Base-by-base conservation (phyloP, 164 flowering plant genomes). In the Warburgia ugandensis region DNA sequence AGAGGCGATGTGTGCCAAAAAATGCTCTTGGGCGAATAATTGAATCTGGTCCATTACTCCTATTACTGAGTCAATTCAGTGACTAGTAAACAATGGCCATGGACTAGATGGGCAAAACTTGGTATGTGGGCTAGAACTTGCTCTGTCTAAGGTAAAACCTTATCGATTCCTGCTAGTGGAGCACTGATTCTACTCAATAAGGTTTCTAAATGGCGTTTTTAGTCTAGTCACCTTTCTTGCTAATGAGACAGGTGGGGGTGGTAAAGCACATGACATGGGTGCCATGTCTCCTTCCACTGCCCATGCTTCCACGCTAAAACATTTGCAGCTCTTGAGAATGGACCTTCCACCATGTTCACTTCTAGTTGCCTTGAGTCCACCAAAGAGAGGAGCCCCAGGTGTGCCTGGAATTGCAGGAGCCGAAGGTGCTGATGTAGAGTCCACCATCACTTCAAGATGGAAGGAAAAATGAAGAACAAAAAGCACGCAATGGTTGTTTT, bases 221-320 rank as follows among this genome's bases (percentile, higher is more conserved):
- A n/a, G n/a, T n/a, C n/a, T n/a, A n/a, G n/a, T 40, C 53, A 79
- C 92, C 85, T 81, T 84, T 65, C 77, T 74, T 23, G 76, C 70
- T 8, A 79, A 76, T 1, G 86, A 73, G 44, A 68, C 59, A 2
- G 78, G 69, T 45, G 80, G 78, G 29, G 72, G 59, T 3, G 77
- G 66, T 48, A 78, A 61, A 17, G 75, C 52, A 58, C 83, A 76
- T 16, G 69, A 26, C 32, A 62, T 52, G 44, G 76, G 25, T 9
- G 77, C 70, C 31, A 77, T 40, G 56, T 56, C 53, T 16, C 82
- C 84, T 54, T 81, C 82, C 38, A 62, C 31, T 30, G 57, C 43
- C 80, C 75, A 74, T 31, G 73, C 50, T 53, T 74, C 80, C 21
- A 68, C 73, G 52, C 65, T 69, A 48, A 79, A 81, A 63, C 84